Evolutionary conservation across 2,329 filamentous ascomycete genomes (phyloP).

Genomic region (Zymoseptoria ardabiliae): DNA sequence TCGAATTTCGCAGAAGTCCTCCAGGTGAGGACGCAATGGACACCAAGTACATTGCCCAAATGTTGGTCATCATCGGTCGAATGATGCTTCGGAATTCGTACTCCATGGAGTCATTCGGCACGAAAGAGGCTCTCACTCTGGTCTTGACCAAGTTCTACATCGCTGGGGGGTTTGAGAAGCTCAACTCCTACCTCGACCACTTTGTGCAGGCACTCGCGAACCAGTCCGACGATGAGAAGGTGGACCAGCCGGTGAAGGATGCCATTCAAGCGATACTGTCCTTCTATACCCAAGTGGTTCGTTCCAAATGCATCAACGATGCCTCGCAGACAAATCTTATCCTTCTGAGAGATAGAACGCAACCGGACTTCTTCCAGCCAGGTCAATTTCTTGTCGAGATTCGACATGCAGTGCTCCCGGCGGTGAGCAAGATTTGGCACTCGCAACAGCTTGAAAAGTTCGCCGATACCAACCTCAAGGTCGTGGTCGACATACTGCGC

Average conservation of each 20-base stretch:
- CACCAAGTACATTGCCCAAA: conserved; percentile 18
- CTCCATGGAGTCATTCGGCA: conserved; percentile 19
- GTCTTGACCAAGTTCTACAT: conserved; percentile 84
- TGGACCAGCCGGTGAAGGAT: conserved; percentile 14
- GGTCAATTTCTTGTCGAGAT: conserved; percentile 81
- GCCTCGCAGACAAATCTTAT: conserved; percentile 56
- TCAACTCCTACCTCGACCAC: conserved; percentile 48
- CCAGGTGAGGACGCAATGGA: conserved; percentile 16
- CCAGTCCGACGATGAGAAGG: conserved; percentile 36
- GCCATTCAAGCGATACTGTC: conserved; percentile 73
- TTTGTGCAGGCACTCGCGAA: conserved; percentile 23
- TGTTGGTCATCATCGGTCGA: conserved; percentile 18
- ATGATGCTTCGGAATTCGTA: conserved; percentile 22
- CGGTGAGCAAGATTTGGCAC: conserved; percentile 74
- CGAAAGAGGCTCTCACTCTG: conserved; percentile 49
- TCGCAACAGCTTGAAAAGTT: conserved; percentile 77
- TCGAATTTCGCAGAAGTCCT: conserved; percentile 20
- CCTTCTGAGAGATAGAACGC: conserved; percentile 37
- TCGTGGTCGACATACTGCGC: conserved; percentile 75
- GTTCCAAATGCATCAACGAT: conserved; percentile 73
- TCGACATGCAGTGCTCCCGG: conserved; percentile 69
- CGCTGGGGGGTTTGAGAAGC: conserved; percentile 62
- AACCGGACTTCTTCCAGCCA: conserved; percentile 55
- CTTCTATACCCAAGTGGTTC: conserved; percentile 69
- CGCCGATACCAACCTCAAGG: conserved; percentile 66